These are phyloP conservation scores for Immersiporthe knoxdaviesiana DNA, from an alignment of 2,329 filamentous ascomycete genomes.

Conservation along the genomic window DNA sequence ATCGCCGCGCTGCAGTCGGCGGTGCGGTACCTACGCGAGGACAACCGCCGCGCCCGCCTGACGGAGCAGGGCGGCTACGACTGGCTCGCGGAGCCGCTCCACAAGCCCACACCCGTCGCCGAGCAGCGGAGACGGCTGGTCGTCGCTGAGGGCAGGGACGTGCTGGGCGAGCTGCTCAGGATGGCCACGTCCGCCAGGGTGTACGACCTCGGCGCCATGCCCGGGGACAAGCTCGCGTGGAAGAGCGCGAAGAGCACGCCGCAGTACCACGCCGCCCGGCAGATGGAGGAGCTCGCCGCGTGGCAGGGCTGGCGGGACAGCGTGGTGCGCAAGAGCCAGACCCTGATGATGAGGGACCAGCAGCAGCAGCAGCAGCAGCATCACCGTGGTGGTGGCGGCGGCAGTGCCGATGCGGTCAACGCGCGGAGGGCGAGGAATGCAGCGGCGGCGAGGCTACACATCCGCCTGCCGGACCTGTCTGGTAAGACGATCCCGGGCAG, in stretches of 20 bases:
- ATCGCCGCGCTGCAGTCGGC: constrained; percentile 67
- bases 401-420: constrained; percentile 33
- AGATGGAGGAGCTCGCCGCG: constrained; percentile 66
- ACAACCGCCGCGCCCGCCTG: constrained; percentile 65
- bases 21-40: constrained; percentile 69
- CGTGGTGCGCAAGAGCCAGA: constrained; percentile 56
- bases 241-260: constrained; percentile 65
- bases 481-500: constrained; percentile 47
- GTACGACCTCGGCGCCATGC: constrained; percentile 61
- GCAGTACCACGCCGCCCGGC: constrained; percentile 67
- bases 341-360: constrained; percentile 38
- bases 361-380: constrained; percentile 28
- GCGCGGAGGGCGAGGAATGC: constrained; percentile 38
- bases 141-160: constrained; percentile 64
- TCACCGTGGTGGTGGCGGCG: no score
- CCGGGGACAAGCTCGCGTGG: constrained; percentile 67
- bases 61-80: constrained; percentile 59
- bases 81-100: constrained; percentile 68
- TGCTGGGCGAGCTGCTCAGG: constrained; percentile 65
- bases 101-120: constrained; percentile 46
- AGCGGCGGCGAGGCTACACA: constrained; percentile 52
- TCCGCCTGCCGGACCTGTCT: constrained; percentile 51
- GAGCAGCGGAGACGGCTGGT: constrained; percentile 57
- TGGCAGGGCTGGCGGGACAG: constrained; percentile 63
- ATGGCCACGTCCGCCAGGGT: constrained; percentile 60